A percentile compares a stretch with the other conserved stretches of the same genome.
These are phyloP conservation scores for Rhodamnia argentea DNA, from an alignment of 345 rosid species.

Conservation along the genomic window DNA sequence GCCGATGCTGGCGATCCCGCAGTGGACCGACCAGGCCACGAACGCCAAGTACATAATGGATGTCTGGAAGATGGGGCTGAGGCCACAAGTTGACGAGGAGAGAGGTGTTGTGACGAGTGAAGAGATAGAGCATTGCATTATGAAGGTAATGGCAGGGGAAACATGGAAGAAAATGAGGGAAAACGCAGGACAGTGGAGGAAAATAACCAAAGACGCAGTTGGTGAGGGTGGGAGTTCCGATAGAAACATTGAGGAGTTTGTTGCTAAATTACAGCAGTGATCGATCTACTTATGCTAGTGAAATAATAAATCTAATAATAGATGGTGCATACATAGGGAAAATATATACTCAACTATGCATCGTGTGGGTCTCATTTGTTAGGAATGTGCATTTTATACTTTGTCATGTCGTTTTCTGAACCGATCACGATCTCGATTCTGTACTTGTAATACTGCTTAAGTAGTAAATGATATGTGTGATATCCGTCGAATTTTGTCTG, in stretches of 20 bases:
- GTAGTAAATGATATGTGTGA: neutral
- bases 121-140: conserved; percentile 1
- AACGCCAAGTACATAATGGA: conserved; percentile 16
- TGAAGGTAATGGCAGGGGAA: conserved; percentile 2
- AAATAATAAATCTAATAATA: neutral
- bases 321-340: neutral
- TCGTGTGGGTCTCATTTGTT: neutral
- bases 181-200: conserved; percentile 6
- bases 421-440: neutral
- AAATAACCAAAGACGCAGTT: neutral
- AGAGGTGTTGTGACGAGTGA: conserved; percentile 7
- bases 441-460: neutral
- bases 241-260: neutral
- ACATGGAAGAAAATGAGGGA: neutral
- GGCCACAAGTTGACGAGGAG: neutral
- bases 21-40: neutral
- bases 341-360: neutral
- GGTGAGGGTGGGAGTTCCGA: neutral
- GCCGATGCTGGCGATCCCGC: neutral
- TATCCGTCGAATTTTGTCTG: neutral
- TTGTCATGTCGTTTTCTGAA: neutral
- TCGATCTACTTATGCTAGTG: neutral
- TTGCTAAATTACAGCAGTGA: neutral
- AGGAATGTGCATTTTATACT: neutral
- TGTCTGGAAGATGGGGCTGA: conserved; percentile 11